Percentiles rank a stretch among this genome's conserved stretches.
These are phyloP conservation scores for Debaryomyces psychrophilus DNA, from an alignment of 1,139 yeast genomes.

Conservation along the genomic window DNA sequence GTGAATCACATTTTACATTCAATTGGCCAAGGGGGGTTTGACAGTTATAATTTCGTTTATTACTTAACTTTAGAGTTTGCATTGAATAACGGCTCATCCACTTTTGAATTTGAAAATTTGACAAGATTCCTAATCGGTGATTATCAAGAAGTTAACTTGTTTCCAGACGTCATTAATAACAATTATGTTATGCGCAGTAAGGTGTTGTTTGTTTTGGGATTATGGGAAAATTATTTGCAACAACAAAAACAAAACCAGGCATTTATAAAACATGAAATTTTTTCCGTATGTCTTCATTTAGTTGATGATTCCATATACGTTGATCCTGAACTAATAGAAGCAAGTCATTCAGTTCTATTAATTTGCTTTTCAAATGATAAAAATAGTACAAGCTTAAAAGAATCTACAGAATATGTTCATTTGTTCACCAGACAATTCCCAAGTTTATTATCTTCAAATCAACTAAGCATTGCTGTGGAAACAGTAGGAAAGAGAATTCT, in stretches of 20 bases:
- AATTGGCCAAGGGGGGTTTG: conserved; percentile 74
- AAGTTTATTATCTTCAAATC: conserved; percentile 52
- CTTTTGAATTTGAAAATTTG: conserved; percentile 36
- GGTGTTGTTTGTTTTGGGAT: conserved; percentile 57
- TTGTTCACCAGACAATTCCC: conserved; percentile 58
- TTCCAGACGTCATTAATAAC: conserved; percentile 34
- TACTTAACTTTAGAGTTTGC: conserved; percentile 51
- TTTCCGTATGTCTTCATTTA: conserved; percentile 47
- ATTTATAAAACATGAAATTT: conserved; percentile 37
- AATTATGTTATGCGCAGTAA: conserved; percentile 50
- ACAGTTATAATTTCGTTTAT: conserved; percentile 67
- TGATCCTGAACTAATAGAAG: conserved; percentile 54
- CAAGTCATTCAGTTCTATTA: conserved; percentile 68
- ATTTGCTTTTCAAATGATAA: conserved; percentile 40
- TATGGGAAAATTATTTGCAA: conserved; percentile 60
- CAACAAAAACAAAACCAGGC: conserved; percentile 24
- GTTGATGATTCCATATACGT: conserved; percentile 34
- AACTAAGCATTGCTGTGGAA: conserved; percentile 60
- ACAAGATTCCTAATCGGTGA: conserved; percentile 46
- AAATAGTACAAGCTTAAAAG: conserved; percentile 26
- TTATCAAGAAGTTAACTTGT: conserved; percentile 40
- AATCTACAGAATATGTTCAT: conserved; percentile 38
- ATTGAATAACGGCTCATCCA: conserved; percentile 32
- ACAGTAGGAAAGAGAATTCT: conserved; percentile 57
- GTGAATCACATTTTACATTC: conserved; percentile 58